A percentile compares a stretch with the other conserved stretches of the same genome.
phyloP scores from a whole-genome alignment of 2,329 filamentous ascomycete genomes.

The Alternaria brassicae region DNA sequence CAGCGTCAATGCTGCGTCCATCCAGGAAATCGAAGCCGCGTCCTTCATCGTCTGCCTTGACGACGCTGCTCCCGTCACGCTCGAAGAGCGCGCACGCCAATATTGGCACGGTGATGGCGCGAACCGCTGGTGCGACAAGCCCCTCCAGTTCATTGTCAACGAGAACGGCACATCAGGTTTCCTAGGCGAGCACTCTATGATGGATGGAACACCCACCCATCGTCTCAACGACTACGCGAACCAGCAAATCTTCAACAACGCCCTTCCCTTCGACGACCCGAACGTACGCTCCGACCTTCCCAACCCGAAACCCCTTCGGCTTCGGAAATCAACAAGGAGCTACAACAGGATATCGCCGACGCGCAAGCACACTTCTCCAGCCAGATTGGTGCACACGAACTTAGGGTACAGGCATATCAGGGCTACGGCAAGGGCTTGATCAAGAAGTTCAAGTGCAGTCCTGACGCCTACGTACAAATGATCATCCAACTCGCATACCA shows the following conservation, averaged over 20 bases:
- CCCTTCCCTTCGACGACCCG: slow-evolving; percentile 85
- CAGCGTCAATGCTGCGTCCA: slow-evolving; percentile 75
- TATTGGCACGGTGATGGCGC: slow-evolving; percentile 98
- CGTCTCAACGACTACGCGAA: slow-evolving; percentile 95
- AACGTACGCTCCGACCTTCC: slow-evolving; percentile 81
- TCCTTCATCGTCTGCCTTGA: slow-evolving; percentile 94
- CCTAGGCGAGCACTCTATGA: slow-evolving; percentile 99
- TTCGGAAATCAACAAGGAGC: slow-evolving; percentile 78
- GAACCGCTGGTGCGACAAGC: slow-evolving; percentile 99
- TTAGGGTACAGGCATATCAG: slow-evolving; percentile 94
- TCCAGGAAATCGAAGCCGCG: slow-evolving; percentile 84
- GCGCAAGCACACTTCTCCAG: slow-evolving; percentile 80
- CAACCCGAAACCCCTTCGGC: slow-evolving; percentile 76
- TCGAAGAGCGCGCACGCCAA: slow-evolving; percentile 92
- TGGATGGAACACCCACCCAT: slow-evolving; percentile 98
- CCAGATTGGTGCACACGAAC: slow-evolving; percentile 86
- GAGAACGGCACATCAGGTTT: slow-evolving; percentile 98
- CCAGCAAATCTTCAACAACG: slow-evolving; percentile 90
- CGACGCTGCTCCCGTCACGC: slow-evolving; percentile 86
- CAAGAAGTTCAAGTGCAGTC: slow-evolving; percentile 99
- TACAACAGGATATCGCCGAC: slow-evolving; percentile 78
- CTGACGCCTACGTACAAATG: slow-evolving; percentile 98
- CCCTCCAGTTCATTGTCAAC: slow-evolving; percentile 95
- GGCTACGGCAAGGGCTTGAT: slow-evolving; percentile 97
- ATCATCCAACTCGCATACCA: slow-evolving; percentile 96